phyloP scores from a whole-genome alignment of 164 flowering plant species.

The Taxillus chinensis region DNA sequence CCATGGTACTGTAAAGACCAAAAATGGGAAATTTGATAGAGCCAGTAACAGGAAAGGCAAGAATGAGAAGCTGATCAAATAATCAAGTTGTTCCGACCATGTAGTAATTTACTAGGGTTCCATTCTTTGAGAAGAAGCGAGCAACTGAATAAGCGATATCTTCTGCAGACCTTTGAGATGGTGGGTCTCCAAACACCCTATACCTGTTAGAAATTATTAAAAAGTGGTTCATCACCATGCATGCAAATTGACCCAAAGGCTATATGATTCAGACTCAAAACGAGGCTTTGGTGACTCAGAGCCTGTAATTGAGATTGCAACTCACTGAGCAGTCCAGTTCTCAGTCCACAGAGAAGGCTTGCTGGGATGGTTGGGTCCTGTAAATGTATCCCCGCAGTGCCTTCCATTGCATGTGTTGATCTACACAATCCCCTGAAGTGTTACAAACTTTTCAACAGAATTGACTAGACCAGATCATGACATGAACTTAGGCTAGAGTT shows the following conservation, averaged over 20 bases:
- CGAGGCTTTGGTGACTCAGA: neutral
- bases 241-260: neutral
- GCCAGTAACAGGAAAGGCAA: slow-evolving; percentile 2
- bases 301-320: neutral
- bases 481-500: neutral
- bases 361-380: slow-evolving; percentile 67
- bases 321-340: slow-evolving; percentile 97
- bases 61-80: neutral
- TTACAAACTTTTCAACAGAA: neutral
- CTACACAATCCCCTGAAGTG: slow-evolving; percentile 19
- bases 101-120: slow-evolving; percentile 66
- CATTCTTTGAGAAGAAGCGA: slow-evolving; percentile 76
- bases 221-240: neutral
- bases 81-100: slow-evolving; percentile 39
- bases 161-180: slow-evolving; percentile 85
- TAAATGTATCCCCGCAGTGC: slow-evolving; percentile 85
- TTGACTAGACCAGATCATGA: neutral
- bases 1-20: neutral
- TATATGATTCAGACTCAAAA: neutral
- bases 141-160: slow-evolving; percentile 77
- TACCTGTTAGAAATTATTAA: slow-evolving; percentile 34
- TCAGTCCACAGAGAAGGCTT: slow-evolving; percentile 91
- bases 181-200: slow-evolving; percentile 81
- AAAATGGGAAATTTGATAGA: neutral
- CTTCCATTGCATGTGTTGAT: slow-evolving; percentile 94